phyloP scores from a whole-genome alignment of 352 stramenopile species.

The Phytopythium vexans region DNA sequence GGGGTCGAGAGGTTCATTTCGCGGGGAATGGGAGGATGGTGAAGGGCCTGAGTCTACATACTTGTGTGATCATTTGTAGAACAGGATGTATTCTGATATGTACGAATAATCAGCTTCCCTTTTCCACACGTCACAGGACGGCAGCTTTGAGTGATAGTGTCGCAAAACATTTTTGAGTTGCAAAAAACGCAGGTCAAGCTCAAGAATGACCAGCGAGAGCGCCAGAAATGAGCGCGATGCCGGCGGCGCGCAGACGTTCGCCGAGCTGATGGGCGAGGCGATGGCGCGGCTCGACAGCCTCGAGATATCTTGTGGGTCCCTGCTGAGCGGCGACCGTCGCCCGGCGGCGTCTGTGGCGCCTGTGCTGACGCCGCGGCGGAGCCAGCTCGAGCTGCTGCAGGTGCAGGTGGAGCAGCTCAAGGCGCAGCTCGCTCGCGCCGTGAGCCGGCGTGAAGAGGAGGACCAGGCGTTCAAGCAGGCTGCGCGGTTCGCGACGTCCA shows the following conservation, averaged over 20 bases:
- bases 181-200: no score
- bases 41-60: no score
- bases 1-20: no score
- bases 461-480: constrained; percentile 58
- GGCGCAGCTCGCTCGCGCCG: constrained; percentile 29
- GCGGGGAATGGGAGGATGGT: no score
- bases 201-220: no score
- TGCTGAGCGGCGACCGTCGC: not conserved
- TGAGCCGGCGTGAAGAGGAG: constrained; percentile 61
- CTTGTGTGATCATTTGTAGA: no score
- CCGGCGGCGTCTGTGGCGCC: not conserved
- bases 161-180: no score
- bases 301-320: constrained; percentile 36
- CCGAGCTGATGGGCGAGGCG: constrained; percentile 43
- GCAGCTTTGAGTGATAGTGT: no score
- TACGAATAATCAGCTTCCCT: no score
- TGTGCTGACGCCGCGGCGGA: constrained; percentile 4
- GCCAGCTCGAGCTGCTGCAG: constrained; percentile 30
- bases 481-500: constrained; percentile 56
- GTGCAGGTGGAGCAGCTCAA: constrained; percentile 50
- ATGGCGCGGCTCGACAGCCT: constrained; percentile 41
- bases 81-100: no score
- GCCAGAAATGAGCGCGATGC: no score
- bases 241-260: constrained; percentile 4
- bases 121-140: no score